Evolutionary conservation across 257 asterid genomes (phyloP).

Genomic region (Mitragyna speciosa): DNA sequence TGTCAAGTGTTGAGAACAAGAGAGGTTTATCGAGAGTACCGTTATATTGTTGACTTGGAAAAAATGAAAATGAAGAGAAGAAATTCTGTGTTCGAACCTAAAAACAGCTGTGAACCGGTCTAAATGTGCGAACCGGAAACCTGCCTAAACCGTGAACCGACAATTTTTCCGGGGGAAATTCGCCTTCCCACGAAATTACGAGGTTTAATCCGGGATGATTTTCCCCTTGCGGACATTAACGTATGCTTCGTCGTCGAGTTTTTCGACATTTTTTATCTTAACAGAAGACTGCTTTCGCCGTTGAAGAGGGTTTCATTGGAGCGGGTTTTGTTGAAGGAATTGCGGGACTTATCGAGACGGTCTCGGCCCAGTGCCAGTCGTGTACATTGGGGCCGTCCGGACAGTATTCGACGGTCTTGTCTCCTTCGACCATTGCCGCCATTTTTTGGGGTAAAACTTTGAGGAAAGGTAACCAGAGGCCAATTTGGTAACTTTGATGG

Average conservation of each 20-base stretch:
- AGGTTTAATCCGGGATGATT: slow-evolving; percentile 77
- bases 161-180: no score
- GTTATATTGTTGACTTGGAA: not conserved
- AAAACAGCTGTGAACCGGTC: no score
- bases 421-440: slow-evolving; percentile 93
- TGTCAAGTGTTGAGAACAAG: not conserved
- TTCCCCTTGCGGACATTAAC: slow-evolving; percentile 92
- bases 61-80: not conserved
- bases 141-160: no score
- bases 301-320: slow-evolving; percentile 48
- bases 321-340: slow-evolving; percentile 55
- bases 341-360: slow-evolving; percentile 83
- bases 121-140: no score
- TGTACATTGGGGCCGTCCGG: slow-evolving; percentile 95
- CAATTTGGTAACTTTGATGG: no score
- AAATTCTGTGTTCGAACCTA: not conserved
- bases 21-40: not conserved
- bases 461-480: not conserved
- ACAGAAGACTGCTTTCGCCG: slow-evolving; percentile 67
- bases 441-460: slow-evolving; percentile 19
- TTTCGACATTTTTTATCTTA: slow-evolving; percentile 49
- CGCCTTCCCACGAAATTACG: slow-evolving; percentile 70
- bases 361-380: slow-evolving; percentile 98
- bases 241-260: slow-evolving; percentile 83
- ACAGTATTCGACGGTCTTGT: slow-evolving; percentile 89